Conservation (phyloP, 495 filamentous ascomycete species). For the Daldinia concentrica region DNA sequence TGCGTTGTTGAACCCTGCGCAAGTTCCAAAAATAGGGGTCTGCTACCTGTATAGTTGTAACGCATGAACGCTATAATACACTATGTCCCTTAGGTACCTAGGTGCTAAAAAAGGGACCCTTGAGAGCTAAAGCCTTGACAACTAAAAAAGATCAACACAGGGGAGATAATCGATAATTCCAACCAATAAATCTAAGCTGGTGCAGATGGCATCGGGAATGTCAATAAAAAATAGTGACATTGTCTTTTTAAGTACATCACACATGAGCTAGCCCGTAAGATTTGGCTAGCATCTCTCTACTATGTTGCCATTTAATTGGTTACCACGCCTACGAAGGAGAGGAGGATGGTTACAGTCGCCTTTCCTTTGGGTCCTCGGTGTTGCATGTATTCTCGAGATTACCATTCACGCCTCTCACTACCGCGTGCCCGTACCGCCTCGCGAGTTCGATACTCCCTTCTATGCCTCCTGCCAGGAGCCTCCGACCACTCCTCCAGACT, state of each 20-base stretch:
- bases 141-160: constrained; percentile 8
- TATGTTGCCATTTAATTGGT: constrained; percentile 33
- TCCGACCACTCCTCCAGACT: constrained; percentile 48
- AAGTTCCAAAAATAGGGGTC: neutral
- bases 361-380: constrained; percentile 40
- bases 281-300: neutral
- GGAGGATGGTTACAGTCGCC: constrained; percentile 42
- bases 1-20: neutral
- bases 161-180: neutral
- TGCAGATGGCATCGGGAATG: constrained; percentile 15
- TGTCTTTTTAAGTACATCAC: constrained; percentile 9
- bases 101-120: no score
- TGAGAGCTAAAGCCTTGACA: neutral
- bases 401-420: constrained; percentile 43
- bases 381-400: constrained; percentile 47
- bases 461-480: constrained; percentile 55
- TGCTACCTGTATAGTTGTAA: neutral
- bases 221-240: constrained; percentile 4
- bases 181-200: neutral
- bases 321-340: constrained; percentile 40
- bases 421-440: constrained; percentile 46
- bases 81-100: neutral
- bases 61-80: neutral
- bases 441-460: constrained; percentile 56
- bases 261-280: constrained; percentile 19